A percentile compares a stretch with the other conserved stretches of the same genome.
phyloP scores from a whole-genome alignment of 768 basidiomycete species.

The Amanita exitialis region DNA sequence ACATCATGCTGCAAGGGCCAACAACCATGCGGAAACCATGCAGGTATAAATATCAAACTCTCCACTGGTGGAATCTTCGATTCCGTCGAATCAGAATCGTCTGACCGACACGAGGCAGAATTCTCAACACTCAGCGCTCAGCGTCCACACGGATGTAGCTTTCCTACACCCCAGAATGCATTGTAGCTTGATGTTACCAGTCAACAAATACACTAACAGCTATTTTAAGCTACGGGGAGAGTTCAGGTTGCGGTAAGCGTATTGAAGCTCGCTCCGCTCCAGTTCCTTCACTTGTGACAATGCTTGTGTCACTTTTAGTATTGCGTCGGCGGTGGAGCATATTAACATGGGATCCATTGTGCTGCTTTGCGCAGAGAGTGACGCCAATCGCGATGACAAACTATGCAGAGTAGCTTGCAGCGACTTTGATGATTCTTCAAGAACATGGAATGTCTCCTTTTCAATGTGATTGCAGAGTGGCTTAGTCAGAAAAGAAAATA shows the following conservation, averaged over 20 bases:
- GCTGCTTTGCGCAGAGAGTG: constrained; percentile 26
- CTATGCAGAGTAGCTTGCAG: constrained; percentile 42
- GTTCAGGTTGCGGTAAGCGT: neutral
- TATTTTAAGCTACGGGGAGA: neutral
- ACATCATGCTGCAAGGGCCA: neutral
- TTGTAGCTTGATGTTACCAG: too few relatives aligned
- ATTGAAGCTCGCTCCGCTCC: constrained; percentile 34
- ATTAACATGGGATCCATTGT: constrained; percentile 39
- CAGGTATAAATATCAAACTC: neutral
- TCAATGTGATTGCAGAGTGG: neutral
- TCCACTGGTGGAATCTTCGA: neutral
- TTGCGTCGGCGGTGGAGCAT: constrained; percentile 55
- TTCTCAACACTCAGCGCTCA: neutral
- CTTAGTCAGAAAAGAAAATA: neutral
- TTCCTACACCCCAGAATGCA: too few relatives aligned
- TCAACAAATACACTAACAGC: neutral
- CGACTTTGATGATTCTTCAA: constrained; percentile 26
- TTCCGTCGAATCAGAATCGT: neutral
- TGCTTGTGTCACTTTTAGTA: constrained; percentile 54
- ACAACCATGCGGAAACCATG: constrained; percentile 8
- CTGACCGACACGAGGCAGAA: neutral
- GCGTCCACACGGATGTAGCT: neutral
- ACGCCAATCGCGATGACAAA: constrained; percentile 40
- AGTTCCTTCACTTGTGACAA: constrained; percentile 50
- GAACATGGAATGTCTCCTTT: neutral